phyloP scores from a whole-genome alignment of 352 stramenopile genomes.

The Pythium vanterpoolii region DNA sequence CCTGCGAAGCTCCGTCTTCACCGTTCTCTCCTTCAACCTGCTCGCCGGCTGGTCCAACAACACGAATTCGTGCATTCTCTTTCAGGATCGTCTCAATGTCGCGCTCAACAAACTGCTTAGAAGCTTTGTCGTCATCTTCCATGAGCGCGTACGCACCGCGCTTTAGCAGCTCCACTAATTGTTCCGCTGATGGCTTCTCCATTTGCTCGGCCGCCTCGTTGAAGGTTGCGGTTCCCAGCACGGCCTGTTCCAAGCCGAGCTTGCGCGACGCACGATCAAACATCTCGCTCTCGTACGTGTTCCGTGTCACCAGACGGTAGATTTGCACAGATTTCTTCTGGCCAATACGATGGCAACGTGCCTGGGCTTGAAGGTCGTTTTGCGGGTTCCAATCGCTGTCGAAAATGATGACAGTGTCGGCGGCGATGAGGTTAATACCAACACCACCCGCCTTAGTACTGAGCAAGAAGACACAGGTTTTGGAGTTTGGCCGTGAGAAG shows the following conservation, averaged over 20 bases:
- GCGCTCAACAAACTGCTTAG: constrained; percentile 91
- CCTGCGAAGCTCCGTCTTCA: constrained; percentile 4
- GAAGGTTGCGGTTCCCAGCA: constrained; percentile 91
- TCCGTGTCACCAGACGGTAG: constrained; percentile 86
- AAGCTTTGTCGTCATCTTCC: constrained; percentile 94
- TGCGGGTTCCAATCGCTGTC: constrained; percentile 98
- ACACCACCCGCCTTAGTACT: constrained; percentile 96
- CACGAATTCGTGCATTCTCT: constrained; percentile 76
- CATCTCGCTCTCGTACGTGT: constrained; percentile 95
- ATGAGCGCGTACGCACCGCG: constrained; percentile 98
- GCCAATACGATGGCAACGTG: constrained; percentile 88
- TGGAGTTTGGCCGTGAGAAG: constrained; percentile 89
- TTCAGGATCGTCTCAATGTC: constrained; percentile 97
- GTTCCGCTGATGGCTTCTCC: constrained; percentile 81
- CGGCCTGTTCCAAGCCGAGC: constrained; percentile 90
- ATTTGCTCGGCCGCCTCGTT: constrained; percentile 85
- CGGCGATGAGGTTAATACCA: constrained; percentile 89
- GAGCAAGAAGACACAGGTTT: constrained; percentile 97
- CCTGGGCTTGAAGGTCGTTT: constrained; percentile 94
- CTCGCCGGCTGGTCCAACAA: constrained; percentile 37
- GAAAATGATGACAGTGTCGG: constrained; percentile 98
- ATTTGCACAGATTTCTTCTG: constrained; percentile 91
- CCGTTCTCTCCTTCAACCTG: constrained; percentile 36
- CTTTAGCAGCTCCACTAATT: constrained; percentile 97
- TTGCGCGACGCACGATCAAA: constrained; percentile 92